Evolutionary conservation across 1,284 basidiomycete species (phyloP).

Genomic region (Xerocomus nothofagi): DNA sequence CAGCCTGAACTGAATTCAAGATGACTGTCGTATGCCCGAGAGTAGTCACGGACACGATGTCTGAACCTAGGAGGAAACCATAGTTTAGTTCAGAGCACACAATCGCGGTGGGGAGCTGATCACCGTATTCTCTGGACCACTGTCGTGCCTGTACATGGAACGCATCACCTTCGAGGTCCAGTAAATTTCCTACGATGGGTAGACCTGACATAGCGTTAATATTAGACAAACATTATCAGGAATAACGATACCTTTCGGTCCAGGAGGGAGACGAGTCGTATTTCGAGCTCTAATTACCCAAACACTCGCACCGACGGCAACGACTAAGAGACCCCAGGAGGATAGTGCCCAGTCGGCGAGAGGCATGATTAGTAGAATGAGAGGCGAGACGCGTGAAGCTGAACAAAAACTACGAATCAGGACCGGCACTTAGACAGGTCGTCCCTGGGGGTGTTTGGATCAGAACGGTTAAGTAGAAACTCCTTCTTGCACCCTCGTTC

Average conservation of each 20-base stretch:
- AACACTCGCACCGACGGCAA: neutral
- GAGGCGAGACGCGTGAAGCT: neutral
- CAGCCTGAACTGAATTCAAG: constrained; percentile 5
- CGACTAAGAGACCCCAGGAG: neutral
- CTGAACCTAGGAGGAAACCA: neutral
- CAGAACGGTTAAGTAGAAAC: neutral
- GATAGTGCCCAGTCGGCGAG: neutral
- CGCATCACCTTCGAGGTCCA: constrained; percentile 1
- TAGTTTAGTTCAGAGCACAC: neutral
- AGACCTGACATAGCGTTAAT: neutral
- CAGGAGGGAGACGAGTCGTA: constrained; percentile 2
- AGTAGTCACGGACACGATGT: constrained; percentile 5
- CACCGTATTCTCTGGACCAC: constrained; percentile 5
- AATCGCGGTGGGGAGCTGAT: neutral
- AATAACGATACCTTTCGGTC: neutral
- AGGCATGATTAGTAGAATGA: neutral
- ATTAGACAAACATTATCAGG: too few species aligned
- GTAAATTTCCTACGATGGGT: constrained; percentile 2
- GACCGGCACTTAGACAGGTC: neutral
- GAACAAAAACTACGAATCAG: neutral
- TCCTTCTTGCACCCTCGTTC: neutral
- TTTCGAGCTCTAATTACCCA: constrained; percentile 3
- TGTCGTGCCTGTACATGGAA: constrained; percentile 1
- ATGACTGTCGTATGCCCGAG: constrained; percentile 4
- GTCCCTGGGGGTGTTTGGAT: neutral